These are phyloP conservation scores for Oehlia diaphana DNA, from an alignment of 192 early-diverging fungal species.

Conservation along the genomic window DNA sequence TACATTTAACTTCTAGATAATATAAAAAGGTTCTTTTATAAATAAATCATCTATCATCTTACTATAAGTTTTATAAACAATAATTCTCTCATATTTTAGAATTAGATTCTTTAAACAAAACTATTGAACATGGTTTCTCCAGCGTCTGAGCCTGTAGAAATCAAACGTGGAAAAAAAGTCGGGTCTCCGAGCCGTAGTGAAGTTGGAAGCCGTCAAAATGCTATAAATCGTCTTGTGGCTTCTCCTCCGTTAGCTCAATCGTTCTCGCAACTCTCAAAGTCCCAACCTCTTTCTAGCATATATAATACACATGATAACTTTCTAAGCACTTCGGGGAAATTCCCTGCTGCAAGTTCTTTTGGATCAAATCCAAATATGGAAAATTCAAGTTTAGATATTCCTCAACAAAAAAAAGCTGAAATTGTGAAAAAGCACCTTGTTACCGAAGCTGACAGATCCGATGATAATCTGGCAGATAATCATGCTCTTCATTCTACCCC, in stretches of 20 bases:
- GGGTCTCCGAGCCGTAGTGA: background rate
- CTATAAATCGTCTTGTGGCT: background rate
- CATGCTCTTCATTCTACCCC: slow-evolving; percentile 37
- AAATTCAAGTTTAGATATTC: slow-evolving; percentile 39
- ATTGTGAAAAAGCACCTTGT: slow-evolving; percentile 73
- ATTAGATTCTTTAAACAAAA: background rate
- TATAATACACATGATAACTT: background rate
- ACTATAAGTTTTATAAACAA: background rate
- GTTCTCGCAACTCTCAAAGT: background rate
- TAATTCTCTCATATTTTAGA: no score
- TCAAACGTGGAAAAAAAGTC: background rate
- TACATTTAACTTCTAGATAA: no score
- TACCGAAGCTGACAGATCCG: slow-evolving; percentile 47
- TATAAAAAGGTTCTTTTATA: background rate
- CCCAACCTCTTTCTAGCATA: background rate
- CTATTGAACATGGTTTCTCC: background rate
- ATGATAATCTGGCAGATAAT: slow-evolving; percentile 29
- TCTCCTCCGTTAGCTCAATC: background rate
- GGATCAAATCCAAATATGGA: slow-evolving; percentile 14
- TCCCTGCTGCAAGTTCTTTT: background rate
- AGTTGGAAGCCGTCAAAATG: background rate
- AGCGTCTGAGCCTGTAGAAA: background rate
- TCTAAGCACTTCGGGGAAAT: background rate
- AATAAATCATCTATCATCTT: background rate
- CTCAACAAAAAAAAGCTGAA: slow-evolving; percentile 59